Conservation (phyloP, 257 asterid species). For the Lantana camara region DNA sequence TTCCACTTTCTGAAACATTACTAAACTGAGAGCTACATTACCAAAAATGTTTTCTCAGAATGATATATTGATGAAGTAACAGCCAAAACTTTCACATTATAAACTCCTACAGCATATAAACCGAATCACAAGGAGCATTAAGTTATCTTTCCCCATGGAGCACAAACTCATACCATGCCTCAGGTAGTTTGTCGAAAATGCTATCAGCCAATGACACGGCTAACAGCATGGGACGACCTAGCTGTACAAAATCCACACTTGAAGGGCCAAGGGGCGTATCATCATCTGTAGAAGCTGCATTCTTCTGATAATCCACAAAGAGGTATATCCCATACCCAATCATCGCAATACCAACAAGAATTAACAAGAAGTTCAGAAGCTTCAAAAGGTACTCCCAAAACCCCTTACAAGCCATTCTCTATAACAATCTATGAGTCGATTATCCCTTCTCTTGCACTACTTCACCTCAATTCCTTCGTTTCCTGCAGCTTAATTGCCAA, state of each 20-base stretch:
- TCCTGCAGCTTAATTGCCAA: slow-evolving; percentile 22
- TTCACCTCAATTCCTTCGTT: slow-evolving; percentile 18
- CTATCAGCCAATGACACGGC: slow-evolving; percentile 63
- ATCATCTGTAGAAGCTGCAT: slow-evolving; percentile 45
- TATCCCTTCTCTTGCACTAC: neutral
- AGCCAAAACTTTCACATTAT: neutral
- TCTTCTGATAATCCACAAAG: slow-evolving; percentile 73
- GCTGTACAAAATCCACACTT: slow-evolving; percentile 51
- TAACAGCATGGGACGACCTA: slow-evolving; percentile 91
- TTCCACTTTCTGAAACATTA: slow-evolving; percentile 1
- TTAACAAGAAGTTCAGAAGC: slow-evolving; percentile 73
- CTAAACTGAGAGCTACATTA: neutral
- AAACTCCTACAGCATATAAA: neutral
- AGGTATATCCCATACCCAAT: slow-evolving; percentile 87
- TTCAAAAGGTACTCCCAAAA: slow-evolving; percentile 79
- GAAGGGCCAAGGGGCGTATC: slow-evolving; percentile 52
- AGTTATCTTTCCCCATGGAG: neutral
- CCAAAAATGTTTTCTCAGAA: neutral
- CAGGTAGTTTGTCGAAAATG: slow-evolving; percentile 89
- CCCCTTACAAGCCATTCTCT: slow-evolving; percentile 84
- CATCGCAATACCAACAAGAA: slow-evolving; percentile 81
- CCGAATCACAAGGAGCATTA: neutral
- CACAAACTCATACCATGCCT: slow-evolving; percentile 69
- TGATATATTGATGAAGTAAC: neutral
- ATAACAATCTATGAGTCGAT: neutral